phyloP scores from a whole-genome alignment of 176 grass and related monocot species.

The Oryza brachyantha region DNA sequence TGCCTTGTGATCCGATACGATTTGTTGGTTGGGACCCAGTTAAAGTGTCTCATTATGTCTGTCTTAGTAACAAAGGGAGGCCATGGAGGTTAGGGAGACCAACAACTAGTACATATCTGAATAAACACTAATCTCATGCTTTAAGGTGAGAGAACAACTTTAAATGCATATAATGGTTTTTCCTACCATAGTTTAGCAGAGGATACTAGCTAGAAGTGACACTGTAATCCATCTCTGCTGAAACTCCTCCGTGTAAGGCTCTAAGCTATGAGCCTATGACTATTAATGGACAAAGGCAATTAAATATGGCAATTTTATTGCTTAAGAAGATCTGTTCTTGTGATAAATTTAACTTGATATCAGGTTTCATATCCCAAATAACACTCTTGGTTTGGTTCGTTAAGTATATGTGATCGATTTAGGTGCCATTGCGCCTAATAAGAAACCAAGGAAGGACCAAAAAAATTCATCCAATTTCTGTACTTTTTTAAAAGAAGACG shows the following conservation, averaged over 20 bases:
- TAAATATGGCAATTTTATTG: not conserved
- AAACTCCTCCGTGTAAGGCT: not conserved
- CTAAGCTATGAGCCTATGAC: not conserved
- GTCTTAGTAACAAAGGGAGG: slow-evolving; percentile 49
- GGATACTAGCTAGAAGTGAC: not conserved
- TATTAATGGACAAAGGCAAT: not conserved
- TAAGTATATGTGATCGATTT: not conserved
- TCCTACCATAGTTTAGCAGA: slow-evolving; percentile 10
- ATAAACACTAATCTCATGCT: slow-evolving; percentile 34
- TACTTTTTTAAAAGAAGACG: too few species aligned
- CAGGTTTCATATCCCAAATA: not conserved
- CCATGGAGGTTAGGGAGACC: slow-evolving; percentile 40
- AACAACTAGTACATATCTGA: slow-evolving; percentile 36
- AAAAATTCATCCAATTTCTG: too few species aligned
- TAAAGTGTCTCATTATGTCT: slow-evolving; percentile 25
- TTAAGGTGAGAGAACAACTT: slow-evolving; percentile 33
- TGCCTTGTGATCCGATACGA: slow-evolving; percentile 28
- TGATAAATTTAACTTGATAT: not conserved
- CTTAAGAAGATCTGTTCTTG: not conserved
- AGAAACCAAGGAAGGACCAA: not conserved
- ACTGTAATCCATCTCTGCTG: not conserved
- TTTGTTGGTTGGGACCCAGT: slow-evolving; percentile 25
- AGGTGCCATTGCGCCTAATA: not conserved
- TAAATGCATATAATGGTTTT: slow-evolving; percentile 7
- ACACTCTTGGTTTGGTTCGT: not conserved